phyloP scores from a whole-genome alignment of 495 filamentous ascomycete genomes.

The Chlorociboria aeruginascens region DNA sequence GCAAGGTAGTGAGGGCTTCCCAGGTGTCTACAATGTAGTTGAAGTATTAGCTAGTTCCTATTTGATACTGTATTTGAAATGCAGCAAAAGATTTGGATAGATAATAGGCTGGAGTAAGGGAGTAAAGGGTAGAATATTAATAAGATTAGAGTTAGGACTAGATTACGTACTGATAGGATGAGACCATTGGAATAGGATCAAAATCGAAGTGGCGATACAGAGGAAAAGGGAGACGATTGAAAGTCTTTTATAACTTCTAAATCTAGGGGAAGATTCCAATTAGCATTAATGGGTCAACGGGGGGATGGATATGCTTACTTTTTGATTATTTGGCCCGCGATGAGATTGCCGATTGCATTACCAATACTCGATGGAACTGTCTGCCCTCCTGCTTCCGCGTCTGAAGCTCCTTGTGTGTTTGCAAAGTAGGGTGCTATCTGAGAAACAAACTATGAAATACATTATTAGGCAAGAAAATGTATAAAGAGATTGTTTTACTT shows the following conservation, averaged over 20 bases:
- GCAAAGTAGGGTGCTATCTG: constrained; percentile 58
- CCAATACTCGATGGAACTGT: constrained; percentile 52
- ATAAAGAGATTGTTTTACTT: constrained; percentile 25
- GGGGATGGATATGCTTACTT: constrained; percentile 13
- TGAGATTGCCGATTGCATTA: constrained; percentile 49
- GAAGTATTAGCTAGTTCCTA: neutral
- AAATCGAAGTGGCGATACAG: no score
- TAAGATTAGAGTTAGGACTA: no score
- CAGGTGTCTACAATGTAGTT: constrained; percentile 4
- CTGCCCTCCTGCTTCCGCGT: constrained; percentile 45
- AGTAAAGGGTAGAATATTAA: no score
- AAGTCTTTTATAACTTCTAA: no score
- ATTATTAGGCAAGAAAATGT: constrained; percentile 2
- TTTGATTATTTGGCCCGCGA: constrained; percentile 25
- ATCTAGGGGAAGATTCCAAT: no score
- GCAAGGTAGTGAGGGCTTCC: constrained; percentile 17
- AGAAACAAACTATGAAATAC: constrained; percentile 33
- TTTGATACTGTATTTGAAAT: neutral
- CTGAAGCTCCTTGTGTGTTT: constrained; percentile 41
- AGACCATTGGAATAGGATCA: no score
- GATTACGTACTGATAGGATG: no score
- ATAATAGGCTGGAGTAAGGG: no score
- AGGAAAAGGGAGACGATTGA: no score
- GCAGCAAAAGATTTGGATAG: neutral
- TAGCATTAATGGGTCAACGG: neutral